Evolutionary conservation across 495 filamentous ascomycete species (phyloP).

Genomic region (Trichoderma erinaceum): DNA sequence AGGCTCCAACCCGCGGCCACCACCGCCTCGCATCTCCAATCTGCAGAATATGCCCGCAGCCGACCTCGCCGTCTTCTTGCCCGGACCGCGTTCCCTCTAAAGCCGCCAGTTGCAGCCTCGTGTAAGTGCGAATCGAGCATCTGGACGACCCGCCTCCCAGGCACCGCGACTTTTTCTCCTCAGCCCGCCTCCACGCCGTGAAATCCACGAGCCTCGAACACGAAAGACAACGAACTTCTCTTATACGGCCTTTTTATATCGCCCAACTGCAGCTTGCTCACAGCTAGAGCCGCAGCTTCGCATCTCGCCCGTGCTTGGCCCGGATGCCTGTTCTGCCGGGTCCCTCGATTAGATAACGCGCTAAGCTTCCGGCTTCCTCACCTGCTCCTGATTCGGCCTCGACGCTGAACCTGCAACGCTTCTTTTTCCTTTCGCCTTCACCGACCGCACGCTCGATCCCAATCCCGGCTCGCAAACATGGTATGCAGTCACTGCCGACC

Average conservation of each 20-base stretch:
- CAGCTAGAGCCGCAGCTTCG: not conserved
- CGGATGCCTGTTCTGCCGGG: not conserved
- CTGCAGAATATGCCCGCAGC: not conserved
- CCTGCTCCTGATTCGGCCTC: not conserved
- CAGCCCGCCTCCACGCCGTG: not conserved
- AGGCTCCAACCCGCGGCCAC: not conserved
- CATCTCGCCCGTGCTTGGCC: not conserved
- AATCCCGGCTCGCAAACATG: not conserved
- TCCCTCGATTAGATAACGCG: constrained; percentile 9
- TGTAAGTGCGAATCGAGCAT: constrained; percentile 3
- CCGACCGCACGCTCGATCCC: not conserved
- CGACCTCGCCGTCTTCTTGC: not conserved
- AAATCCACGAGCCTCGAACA: not conserved
- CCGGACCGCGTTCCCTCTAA: constrained; percentile 12
- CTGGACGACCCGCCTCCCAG: not conserved
- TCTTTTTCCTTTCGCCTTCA: not conserved
- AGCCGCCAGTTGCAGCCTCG: constrained; percentile 5
- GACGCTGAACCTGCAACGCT: not conserved
- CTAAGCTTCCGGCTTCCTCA: constrained; percentile 6
- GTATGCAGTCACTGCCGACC: not conserved
- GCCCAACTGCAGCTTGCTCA: not conserved
- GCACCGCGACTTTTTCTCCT: constrained; percentile 4
- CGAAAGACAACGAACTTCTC: not conserved
- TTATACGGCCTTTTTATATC: not conserved
- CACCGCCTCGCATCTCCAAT: constrained; percentile 10